These are phyloP conservation scores for Gossypium gossypioides DNA, from an alignment of 441 rosid species.

Conservation along the genomic window DNA sequence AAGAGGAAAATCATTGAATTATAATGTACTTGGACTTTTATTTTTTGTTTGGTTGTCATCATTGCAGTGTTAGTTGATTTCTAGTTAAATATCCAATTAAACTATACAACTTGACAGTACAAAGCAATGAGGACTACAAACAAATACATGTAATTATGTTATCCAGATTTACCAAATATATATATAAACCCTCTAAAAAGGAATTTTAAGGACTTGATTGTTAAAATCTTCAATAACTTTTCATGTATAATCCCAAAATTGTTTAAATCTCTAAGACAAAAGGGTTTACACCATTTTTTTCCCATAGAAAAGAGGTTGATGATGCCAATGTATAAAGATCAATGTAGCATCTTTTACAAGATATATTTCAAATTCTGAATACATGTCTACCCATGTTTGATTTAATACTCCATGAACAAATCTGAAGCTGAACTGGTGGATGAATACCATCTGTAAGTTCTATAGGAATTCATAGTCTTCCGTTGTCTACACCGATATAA, in stretches of 20 bases:
- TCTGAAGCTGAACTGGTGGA: not conserved
- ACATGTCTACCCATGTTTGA: not conserved
- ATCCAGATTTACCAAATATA: no score
- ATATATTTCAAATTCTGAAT: not conserved
- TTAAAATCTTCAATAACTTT: not conserved
- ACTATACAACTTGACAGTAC: no score
- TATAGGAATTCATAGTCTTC: not conserved
- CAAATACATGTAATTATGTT: no score
- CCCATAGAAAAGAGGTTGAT: not conserved
- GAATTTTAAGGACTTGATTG: not conserved
- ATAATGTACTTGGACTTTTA: no score
- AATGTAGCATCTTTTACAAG: not conserved
- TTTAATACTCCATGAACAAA: not conserved
- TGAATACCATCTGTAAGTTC: not conserved
- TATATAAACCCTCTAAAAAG: no score
- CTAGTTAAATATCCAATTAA: no score
- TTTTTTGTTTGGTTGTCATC: no score
- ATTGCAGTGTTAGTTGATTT: no score
- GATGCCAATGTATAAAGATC: not conserved
- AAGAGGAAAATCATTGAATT: no score
- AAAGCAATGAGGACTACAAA: no score
- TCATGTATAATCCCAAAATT: not conserved
- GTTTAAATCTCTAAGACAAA: not conserved
- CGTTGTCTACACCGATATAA: not conserved
- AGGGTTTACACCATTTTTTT: not conserved